Conservation (phyloP, 306 rosid genomes). For the Betula pendula region DNA sequence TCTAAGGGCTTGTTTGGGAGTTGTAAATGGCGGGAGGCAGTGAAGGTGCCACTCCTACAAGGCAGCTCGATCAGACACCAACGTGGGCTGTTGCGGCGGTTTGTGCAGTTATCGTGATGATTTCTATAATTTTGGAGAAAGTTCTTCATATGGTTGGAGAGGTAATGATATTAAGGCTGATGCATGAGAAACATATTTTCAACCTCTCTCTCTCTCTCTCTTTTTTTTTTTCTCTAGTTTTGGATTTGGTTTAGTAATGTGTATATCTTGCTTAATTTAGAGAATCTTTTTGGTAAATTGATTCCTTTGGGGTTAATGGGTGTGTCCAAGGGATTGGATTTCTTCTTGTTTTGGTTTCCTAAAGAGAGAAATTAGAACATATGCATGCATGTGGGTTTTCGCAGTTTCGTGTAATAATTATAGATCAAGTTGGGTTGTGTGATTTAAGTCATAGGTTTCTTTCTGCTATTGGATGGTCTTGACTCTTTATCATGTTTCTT, state of each 20-base stretch:
- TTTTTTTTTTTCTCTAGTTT: background rate
- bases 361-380: background rate
- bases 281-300: background rate
- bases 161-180: conserved; percentile 30
- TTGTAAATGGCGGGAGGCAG: conserved; percentile 52
- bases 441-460: background rate
- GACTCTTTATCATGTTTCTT: background rate
- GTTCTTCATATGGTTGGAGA: conserved; percentile 57
- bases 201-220: background rate
- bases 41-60: conserved; percentile 15
- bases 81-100: conserved; percentile 93
- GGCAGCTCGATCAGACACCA: conserved; percentile 78
- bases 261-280: background rate
- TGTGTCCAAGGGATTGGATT: background rate
- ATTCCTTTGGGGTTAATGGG: background rate
- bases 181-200: background rate
- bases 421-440: background rate
- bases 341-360: background rate
- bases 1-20: background rate
- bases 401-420: no score
- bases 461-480: background rate
- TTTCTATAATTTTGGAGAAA: conserved; percentile 74
- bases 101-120: conserved; percentile 66
- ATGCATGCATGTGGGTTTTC: no score
- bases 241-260: background rate